These are phyloP conservation scores for Lathyrus sativus DNA, from an alignment of 306 rosid species.

Conservation along the genomic window DNA sequence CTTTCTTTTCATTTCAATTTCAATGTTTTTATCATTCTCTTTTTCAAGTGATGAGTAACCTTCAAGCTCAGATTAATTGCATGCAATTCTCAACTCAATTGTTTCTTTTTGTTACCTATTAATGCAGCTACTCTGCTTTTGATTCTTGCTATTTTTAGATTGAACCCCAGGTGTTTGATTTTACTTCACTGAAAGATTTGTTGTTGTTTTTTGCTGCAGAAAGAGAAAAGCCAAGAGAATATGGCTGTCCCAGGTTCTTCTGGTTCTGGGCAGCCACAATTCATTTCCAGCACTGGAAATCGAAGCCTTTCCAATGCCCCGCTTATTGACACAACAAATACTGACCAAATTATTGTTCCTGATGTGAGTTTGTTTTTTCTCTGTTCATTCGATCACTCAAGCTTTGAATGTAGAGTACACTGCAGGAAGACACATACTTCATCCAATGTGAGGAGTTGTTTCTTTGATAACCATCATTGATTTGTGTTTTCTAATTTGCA, in stretches of 20 bases:
- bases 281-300: constrained; percentile 76
- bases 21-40: too few relatives aligned
- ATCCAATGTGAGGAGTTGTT: constrained; percentile 10
- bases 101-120: background rate
- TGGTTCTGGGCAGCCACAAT: constrained; percentile 68
- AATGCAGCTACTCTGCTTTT: background rate
- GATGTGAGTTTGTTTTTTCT: constrained; percentile 62
- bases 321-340: constrained; percentile 65
- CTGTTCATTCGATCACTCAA: background rate
- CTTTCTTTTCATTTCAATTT: background rate
- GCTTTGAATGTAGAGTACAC: constrained; percentile 17
- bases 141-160: constrained; percentile 13
- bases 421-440: background rate
- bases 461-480: constrained; percentile 29
- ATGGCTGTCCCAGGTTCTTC: constrained; percentile 62
- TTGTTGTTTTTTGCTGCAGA: constrained; percentile 21
- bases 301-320: constrained; percentile 68
- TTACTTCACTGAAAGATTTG: constrained; percentile 15
- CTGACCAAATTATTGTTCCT: constrained; percentile 77
- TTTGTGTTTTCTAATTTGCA: constrained; percentile 49
- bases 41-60: too few relatives aligned
- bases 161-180: constrained; percentile 28
- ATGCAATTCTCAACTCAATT: background rate
- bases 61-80: background rate
- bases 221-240: constrained; percentile 22